Evolutionary conservation across 2,329 filamentous ascomycete genomes (phyloP).

Genomic region (Ophiosphaerella korrae): DNA sequence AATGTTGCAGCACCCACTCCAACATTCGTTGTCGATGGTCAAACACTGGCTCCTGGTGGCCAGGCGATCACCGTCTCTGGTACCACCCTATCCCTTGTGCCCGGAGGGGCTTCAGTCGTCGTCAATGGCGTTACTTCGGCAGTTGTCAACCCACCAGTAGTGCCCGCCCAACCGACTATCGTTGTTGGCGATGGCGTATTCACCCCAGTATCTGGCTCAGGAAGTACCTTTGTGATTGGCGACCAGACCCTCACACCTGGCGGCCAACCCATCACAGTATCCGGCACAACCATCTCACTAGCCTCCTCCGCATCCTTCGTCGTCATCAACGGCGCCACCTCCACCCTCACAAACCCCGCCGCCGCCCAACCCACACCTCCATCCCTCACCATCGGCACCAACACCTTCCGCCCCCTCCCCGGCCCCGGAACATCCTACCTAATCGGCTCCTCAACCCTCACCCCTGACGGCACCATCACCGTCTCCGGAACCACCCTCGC

Average conservation of each 20-base stretch:
- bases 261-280: slow-evolving; percentile 41
- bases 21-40: slow-evolving; percentile 46
- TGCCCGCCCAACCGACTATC: slow-evolving; percentile 23
- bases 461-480: slow-evolving; percentile 44
- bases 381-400: slow-evolving; percentile 34
- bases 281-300: slow-evolving; percentile 42
- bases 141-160: slow-evolving; percentile 27
- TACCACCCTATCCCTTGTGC: slow-evolving; percentile 37
- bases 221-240: slow-evolving; percentile 38
- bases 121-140: slow-evolving; percentile 44
- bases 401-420: slow-evolving; percentile 32
- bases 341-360: slow-evolving; percentile 38
- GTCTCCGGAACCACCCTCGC: slow-evolving; percentile 36
- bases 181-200: slow-evolving; percentile 23
- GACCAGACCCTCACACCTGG: slow-evolving; percentile 46
- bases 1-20: slow-evolving; percentile 12
- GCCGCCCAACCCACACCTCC: slow-evolving; percentile 30
- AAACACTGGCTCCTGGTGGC: slow-evolving; percentile 45
- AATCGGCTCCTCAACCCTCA: slow-evolving; percentile 46
- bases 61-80: slow-evolving; percentile 39
- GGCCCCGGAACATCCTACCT: slow-evolving; percentile 43
- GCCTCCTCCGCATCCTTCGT: slow-evolving; percentile 34
- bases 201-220: slow-evolving; percentile 10
- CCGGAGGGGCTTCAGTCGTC: slow-evolving; percentile 34
- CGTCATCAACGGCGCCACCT: slow-evolving; percentile 42